Base-by-base conservation (phyloP, 1,139 yeast genomes). In the Taphrina sp. region DNA sequence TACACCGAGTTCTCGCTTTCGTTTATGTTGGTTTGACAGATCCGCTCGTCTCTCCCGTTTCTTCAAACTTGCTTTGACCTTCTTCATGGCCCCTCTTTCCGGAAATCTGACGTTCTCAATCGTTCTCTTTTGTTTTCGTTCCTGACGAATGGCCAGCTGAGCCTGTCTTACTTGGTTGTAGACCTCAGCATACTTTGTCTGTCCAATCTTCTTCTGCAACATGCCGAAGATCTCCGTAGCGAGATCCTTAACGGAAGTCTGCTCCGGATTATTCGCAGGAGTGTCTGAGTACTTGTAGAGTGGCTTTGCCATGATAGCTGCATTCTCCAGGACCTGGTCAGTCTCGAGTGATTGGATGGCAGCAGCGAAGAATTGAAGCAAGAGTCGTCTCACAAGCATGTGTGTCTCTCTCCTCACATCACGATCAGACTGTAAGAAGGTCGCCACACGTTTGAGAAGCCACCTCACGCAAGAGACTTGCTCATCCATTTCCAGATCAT, bases 41-140 rank as follows among this genome's bases (percentile, higher is more conserved):
- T 33, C 49, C 23, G 49, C 43, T 24, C 59, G 29, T 44, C 33
- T 39, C 28, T 45, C 59, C 26, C 39, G 42, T 38, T 57, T 52
- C 51, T 41, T 44, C 17, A 38, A 10, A 14, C 49, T 26, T 14
- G 54, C 52, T 33, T 54, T 46, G 19, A 47, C 28, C 70, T 85
- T 87, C 68, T 85, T 79, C 64, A 77, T 78, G 2, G 96, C 95
- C 22, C 87, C 83, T 41, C 79, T 70, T 19, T 85, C 95, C 0
- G 98, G 98, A 3, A 86, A 85, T 12, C 77, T 77, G 3, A 90
- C 76, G 1, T 90, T 87, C 68, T 87, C 72, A 61, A 85, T 83
- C 0, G 95, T 85, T 58, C 90, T 76, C 66, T 82, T 83, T 0
- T 85, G 78, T 65, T 76, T 82, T 70, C 97, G 80, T 52, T 87